Percentiles rank a stretch among this genome's conserved stretches.
Evolutionary conservation across 2,329 filamentous ascomycete species (phyloP).

Genomic region (Hirsutella minnesotensis): DNA sequence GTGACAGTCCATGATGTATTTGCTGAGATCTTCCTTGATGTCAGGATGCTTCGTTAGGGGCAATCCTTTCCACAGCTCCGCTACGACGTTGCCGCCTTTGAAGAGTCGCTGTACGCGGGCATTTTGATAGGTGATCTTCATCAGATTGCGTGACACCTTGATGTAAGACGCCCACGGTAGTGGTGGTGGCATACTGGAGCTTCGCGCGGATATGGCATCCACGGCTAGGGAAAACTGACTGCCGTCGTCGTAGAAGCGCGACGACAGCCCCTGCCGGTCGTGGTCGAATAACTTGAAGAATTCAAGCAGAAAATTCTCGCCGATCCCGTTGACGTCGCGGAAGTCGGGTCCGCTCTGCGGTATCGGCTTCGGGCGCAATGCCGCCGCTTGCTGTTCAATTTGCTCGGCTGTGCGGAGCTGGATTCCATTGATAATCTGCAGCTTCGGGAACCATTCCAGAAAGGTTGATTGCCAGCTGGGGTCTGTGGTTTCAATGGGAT

Average conservation of each 20-base stretch:
- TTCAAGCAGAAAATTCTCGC: conserved; percentile 61
- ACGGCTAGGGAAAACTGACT: conserved; percentile 68
- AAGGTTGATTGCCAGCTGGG: conserved; percentile 57
- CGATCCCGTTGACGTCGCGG: conserved; percentile 60
- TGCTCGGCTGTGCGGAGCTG: conserved; percentile 65
- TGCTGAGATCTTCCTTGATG: conserved; percentile 51
- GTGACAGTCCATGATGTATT: conserved; percentile 78
- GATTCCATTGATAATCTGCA: conserved; percentile 64
- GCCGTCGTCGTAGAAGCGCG: conserved; percentile 61
- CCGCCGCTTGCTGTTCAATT: conserved; percentile 41
- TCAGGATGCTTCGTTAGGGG: conserved; percentile 66
- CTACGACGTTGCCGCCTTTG: conserved; percentile 52
- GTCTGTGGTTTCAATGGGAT: conserved; percentile 53
- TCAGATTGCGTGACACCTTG: conserved; percentile 66
- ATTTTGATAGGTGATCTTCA: conserved; percentile 49
- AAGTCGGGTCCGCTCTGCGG: conserved; percentile 56
- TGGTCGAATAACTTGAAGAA: conserved; percentile 67
- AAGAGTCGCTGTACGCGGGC: conserved; percentile 55
- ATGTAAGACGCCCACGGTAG: conserved; percentile 65
- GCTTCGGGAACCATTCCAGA: conserved; percentile 69
- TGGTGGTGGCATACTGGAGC: conserved; percentile 25
- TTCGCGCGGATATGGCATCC: conserved; percentile 47
- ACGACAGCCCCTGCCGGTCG: conserved; percentile 50
- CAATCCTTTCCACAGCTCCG: conserved; percentile 55
- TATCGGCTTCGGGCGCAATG: conserved; percentile 43